phyloP scores from a whole-genome alignment of 176 grass and related monocot genomes.

The Sorghum bicolor region Sorghum_bicolor_NCBIv3 NC_012872.2:59526001-59526500 shows the following conservation, averaged over 20 bases:
- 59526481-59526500: neutral
- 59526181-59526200: too few species aligned
- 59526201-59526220: neutral
- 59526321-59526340: constrained; percentile 15
- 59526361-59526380: neutral
- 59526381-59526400: neutral
- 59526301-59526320: neutral
- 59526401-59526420: neutral
- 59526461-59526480: constrained; percentile 27
- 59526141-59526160: too few species aligned
- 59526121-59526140: too few species aligned
- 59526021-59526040: too few species aligned
- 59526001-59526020: too few species aligned
- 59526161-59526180: too few species aligned
- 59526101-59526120: too few species aligned
- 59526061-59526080: too few species aligned
- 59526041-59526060: too few species aligned
- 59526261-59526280: neutral
- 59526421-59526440: constrained; percentile 17
- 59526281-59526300: neutral
- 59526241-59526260: constrained; percentile 24
- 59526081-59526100: too few species aligned
- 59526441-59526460: constrained; percentile 25
- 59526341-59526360: constrained; percentile 4
- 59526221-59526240: neutral